Base-by-base conservation (phyloP, 768 basidiomycete genomes). In the Hygrocybe coccinea region DNA sequence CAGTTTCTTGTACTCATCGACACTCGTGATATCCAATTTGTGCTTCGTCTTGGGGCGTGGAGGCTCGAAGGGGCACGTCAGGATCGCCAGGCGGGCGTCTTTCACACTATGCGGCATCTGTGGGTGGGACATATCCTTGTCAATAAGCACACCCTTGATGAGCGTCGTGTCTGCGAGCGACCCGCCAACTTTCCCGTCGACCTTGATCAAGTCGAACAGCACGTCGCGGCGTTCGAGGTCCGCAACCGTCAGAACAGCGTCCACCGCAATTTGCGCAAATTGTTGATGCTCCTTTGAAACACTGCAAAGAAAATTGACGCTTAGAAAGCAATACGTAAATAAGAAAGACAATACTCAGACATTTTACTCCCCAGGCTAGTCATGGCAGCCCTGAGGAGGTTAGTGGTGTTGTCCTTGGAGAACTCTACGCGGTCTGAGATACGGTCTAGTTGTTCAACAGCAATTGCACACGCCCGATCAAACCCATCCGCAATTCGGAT, bases 51-150 rank as follows among this genome's bases (percentile, higher is more conserved):
- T 99, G 37, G 97, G 97, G 21, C 97, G 87, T 2, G 97, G 97
- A 15, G 97, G 97, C 69, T 99, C 97, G 69, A 99, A 99, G 19
- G 97, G 94, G 72, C 97, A 99, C 43, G 97, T 99, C 44, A 99
- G 82, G 72, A 99, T 98, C 12, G 95, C 97, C 53, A 99, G 78
- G 57, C 85, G 86, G 52, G 97, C 97, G 69, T 98, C 90, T 61
- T 79, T 81, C 63, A 99, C 86, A 35, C 76, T 78, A 56, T 82
- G 85, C 8, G 95, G 95, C 97, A 99, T 99, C 71, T 97, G 93
- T 3, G 95, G 89, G 67, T 99, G 97, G 11, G 94, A 97, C 89
- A 99, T 95, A 74, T 99, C 95, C 74, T 99, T 99, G 85, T 99
- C 97, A 69, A 99, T 83, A 64, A 99, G 90, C 41, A 99, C 97